Evolutionary conservation across 2,329 filamentous ascomycete species (phyloP).

Genomic region (Exophiala alcalophila): DNA sequence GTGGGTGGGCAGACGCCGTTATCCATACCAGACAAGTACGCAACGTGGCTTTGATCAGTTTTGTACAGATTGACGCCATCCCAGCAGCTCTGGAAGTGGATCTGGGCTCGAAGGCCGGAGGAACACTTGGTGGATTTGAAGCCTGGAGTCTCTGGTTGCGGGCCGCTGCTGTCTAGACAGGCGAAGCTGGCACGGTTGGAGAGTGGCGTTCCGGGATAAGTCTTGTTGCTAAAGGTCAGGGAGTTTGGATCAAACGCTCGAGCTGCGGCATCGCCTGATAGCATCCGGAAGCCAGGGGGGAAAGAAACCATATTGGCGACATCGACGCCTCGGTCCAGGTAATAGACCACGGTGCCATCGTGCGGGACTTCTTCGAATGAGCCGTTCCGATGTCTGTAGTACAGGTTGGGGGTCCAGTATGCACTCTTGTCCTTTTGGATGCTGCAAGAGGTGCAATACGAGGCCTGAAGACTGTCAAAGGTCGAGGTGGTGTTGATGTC

Average conservation of each 20-base stretch:
- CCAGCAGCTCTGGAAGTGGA: constrained; percentile 89
- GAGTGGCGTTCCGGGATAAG: constrained; percentile 55
- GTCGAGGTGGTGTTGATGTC: constrained; percentile 58
- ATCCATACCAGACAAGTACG: constrained; percentile 74
- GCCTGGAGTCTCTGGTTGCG: constrained; percentile 65
- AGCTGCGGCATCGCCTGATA: constrained; percentile 64
- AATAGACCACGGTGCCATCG: constrained; percentile 52
- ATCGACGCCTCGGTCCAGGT: constrained; percentile 26
- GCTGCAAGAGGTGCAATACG: constrained; percentile 74
- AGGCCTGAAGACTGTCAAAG: constrained; percentile 56
- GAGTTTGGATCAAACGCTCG: constrained; percentile 23
- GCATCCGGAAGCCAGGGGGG: constrained; percentile 73
- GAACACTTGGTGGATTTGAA: constrained; percentile 72
- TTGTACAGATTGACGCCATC: constrained; percentile 64
- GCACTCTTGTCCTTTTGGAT: constrained; percentile 77
- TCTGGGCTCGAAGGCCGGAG: constrained; percentile 76
- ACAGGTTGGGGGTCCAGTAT: constrained; percentile 78
- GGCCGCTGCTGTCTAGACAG: constrained; percentile 73
- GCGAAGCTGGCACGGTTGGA: constrained; percentile 77
- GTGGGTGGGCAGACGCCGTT: constrained; percentile 70
- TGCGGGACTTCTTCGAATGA: constrained; percentile 30
- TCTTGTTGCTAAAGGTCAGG: constrained; percentile 21
- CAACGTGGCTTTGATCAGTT: constrained; percentile 63
- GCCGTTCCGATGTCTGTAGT: constrained; percentile 69
- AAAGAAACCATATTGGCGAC: constrained; percentile 66